Base-by-base conservation (phyloP, 768 basidiomycete species). In the Lactarius indigo region DNA sequence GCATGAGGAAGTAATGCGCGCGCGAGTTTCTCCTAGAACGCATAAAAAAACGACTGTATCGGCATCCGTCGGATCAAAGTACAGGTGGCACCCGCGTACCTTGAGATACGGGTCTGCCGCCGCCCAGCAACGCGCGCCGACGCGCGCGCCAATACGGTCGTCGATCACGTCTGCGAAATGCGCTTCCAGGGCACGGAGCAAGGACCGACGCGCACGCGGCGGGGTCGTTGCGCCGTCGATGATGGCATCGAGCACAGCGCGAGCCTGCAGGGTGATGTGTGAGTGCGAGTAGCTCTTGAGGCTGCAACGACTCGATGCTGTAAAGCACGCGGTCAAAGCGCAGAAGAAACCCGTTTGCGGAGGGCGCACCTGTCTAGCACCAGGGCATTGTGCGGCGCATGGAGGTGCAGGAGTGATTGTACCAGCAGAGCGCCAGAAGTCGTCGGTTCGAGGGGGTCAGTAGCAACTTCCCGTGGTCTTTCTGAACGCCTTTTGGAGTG, bases 41-140 rank as follows among this genome's bases (percentile, higher is more conserved):
- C 10, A 42, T 9, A 52, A n/a, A 15, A 52, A 52, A 52, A 52
- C 0, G 26, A 6, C 23, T 23, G 23, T 6, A 15, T 52, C 5
- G 13, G 50, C 23, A 7, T 7, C 13, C 56, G 5, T 39, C 42
- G n/a, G 31, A 7, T 10, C 9, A 15, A 26, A 61, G 17, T 10
- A 7, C 39, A 41, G 58, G 18, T 28, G 31, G 47, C 37, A 12
- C 23, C 6, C 23, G 73, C 81, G 28, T 68, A 95, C 94, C 81
- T 91, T 95, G 70, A 97, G 83, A 77, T 91, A 98, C 1, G 92
- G 89, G 77, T 99, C 97, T n/a, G 91, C 88, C 68, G 85, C 87
- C 1, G 83, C 86, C 94, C 94, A 98, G 70, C 90, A 92, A n/a
- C 90, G 87, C 72, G 96, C 96, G 5, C 85, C 92, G 0, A 98